These are phyloP conservation scores for Nyctanthes arbortristis DNA, from an alignment of 257 asterid species.

Conservation along the genomic window DNA sequence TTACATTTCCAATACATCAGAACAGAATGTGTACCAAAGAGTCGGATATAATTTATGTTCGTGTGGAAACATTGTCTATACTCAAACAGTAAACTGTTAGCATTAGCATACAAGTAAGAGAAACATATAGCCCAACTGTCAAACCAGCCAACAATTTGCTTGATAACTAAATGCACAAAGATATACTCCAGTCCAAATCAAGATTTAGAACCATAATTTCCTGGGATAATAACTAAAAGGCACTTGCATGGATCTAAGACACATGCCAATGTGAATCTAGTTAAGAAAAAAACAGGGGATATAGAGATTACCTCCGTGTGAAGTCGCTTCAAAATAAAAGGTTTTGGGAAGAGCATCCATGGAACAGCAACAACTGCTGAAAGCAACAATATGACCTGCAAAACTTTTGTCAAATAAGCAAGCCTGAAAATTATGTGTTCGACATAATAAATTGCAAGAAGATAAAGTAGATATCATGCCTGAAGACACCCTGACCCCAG, in stretches of 20 bases:
- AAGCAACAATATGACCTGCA: constrained; percentile 76
- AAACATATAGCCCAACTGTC: not conserved
- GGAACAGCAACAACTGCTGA: constrained; percentile 88
- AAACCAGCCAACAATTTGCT: not conserved
- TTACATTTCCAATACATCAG: not conserved
- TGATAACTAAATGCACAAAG: constrained; percentile 3
- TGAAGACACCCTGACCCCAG: constrained; percentile 92
- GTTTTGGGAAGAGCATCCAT: constrained; percentile 99
- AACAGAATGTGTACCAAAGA: not conserved
- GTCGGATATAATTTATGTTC: not conserved
- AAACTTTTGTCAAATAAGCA: constrained; percentile 12
- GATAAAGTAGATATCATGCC: constrained; percentile 43
- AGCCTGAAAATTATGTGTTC: constrained; percentile 15
- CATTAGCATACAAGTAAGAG: not conserved
- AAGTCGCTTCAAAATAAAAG: constrained; percentile 79
- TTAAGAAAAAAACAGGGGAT: constrained; percentile 1
- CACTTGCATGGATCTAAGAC: not conserved
- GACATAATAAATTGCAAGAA: constrained; percentile 1
- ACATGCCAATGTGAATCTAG: constrained; percentile 2
- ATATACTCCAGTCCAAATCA: constrained; percentile 4
- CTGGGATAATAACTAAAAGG: not conserved
- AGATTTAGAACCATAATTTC: not conserved
- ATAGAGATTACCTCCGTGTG: constrained; percentile 65
- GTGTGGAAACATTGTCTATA: not conserved
- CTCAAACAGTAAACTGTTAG: not conserved